Conservation (phyloP, 1,284 basidiomycete genomes). For the Ceratobasidium sp. region DNA sequence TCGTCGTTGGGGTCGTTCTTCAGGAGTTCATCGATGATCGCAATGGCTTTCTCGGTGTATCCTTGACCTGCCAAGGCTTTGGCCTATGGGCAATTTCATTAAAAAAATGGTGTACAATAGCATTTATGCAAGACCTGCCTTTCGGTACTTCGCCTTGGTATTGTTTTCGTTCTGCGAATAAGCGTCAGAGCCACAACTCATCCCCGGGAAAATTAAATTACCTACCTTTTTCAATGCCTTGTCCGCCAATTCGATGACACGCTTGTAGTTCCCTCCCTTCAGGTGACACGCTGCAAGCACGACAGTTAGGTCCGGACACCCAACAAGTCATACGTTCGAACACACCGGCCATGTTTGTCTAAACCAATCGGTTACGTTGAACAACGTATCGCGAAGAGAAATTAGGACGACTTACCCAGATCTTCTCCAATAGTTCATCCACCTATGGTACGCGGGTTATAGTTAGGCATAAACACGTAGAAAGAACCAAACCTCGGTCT, state of each 20-base stretch:
- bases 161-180: constrained; percentile 66
- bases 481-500: constrained; percentile 52
- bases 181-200: background rate
- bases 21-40: constrained; percentile 66
- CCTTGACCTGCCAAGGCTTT: constrained; percentile 76
- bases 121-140: constrained; percentile 49
- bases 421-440: constrained; percentile 75
- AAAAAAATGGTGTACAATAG: background rate
- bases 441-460: constrained; percentile 55
- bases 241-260: constrained; percentile 74
- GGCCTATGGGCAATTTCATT: constrained; percentile 50
- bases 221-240: constrained; percentile 58
- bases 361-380: constrained; percentile 48
- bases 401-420: constrained; percentile 48
- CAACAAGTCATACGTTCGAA: background rate
- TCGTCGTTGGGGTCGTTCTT: constrained; percentile 66
- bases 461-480: background rate
- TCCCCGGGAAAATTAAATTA: background rate
- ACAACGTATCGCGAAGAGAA: background rate
- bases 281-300: no score
- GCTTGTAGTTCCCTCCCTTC: constrained; percentile 61
- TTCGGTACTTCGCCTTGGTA: constrained; percentile 76
- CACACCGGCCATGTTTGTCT: constrained; percentile 73
- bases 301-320: background rate
- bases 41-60: constrained; percentile 72